A percentile compares a stretch with the other conserved stretches of the same genome.
Conservation (phyloP, 331 rosid species). For the Rhamnella rubrinervis region DNA sequence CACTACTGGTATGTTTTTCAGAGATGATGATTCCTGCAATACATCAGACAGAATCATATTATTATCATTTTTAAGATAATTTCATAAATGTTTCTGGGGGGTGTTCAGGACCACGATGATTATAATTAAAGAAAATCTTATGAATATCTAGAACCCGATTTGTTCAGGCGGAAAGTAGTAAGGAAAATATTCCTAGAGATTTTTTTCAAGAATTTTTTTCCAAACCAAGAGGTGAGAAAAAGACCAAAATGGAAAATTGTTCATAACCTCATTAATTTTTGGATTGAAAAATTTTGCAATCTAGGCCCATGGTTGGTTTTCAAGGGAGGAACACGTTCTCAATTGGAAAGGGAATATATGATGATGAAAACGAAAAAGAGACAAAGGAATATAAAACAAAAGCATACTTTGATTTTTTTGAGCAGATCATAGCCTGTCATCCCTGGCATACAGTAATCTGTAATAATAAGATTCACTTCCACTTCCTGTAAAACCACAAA, state of each 20-base stretch:
- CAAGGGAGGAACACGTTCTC: slow-evolving; percentile 15
- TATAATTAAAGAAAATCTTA: slow-evolving; percentile 24
- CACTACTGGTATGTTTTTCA: slow-evolving; percentile 91
- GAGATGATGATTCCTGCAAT: slow-evolving; percentile 79
- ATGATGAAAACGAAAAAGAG: slow-evolving; percentile 26
- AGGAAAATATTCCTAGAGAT: slow-evolving; percentile 29
- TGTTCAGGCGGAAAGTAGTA: slow-evolving; percentile 30
- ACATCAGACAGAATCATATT: slow-evolving; percentile 29
- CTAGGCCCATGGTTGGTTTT: neutral
- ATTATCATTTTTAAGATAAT: slow-evolving; percentile 16
- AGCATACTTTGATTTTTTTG: slow-evolving; percentile 80
- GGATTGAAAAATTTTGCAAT: slow-evolving; percentile 21
- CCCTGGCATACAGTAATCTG: slow-evolving; percentile 98
- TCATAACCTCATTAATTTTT: slow-evolving; percentile 17
- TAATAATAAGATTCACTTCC: slow-evolving; percentile 88
- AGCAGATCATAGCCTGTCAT: slow-evolving; percentile 99
- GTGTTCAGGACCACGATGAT: neutral
- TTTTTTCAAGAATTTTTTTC: neutral
- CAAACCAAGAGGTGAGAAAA: slow-evolving; percentile 20
- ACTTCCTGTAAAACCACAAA: slow-evolving; percentile 53
- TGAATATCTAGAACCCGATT: slow-evolving; percentile 32
- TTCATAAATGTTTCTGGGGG: neutral
- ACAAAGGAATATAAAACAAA: slow-evolving; percentile 24
- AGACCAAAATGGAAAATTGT: slow-evolving; percentile 26
- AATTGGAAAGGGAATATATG: slow-evolving; percentile 32